Evolutionary conservation across 2,329 filamentous ascomycete genomes (phyloP), one percentile per base, ranked within the genome.

Genomic region (Calonectria honghensis): DNA sequence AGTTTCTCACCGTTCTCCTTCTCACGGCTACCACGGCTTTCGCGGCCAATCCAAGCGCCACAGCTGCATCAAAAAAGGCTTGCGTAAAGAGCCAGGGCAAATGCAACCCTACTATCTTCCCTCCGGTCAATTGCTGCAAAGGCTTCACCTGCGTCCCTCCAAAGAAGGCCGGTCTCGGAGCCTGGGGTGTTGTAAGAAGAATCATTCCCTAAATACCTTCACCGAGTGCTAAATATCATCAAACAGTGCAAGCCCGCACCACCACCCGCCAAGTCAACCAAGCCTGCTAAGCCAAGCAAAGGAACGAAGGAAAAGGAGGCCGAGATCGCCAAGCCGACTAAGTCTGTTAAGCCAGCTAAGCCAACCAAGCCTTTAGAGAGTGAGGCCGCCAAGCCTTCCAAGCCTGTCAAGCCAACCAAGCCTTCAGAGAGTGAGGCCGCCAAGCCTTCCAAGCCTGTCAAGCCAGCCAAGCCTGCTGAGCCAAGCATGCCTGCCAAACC

Each of bases 71-170:
- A 29, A 18, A 39, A 16, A 61, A 41, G 6, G 16, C 13, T 9
- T 61, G 57, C 14, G 57, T 39, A 18, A 61, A 61, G 57, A 24
- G 39, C 10, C n/a, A n/a, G 29, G 35, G 2, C 4, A 27, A 29
- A 41, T 61, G 57, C 32, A 61, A 61, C 35, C 57, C 57, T 5
- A 61, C 57, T 4, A n/a, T 61, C 35, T 18, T 11, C 2, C 57
- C 57, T 27, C 57, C 35, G 3, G n/a, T 61, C 57, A 61, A 61
- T 10, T 61, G 57, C 31, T 61, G 57, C 35, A 24, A n/a, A 7
- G n/a, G 13, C n/a, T 35, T 27, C 16, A 20, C 6, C 3, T 61
- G 57, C 16, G 57, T 61, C 2, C 24, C 57, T 11, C 35, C 57
- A 27, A 27, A 39, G 57, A 41, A 61, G 14, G n/a, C 57, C 10